These are phyloP conservation scores for Psilocybe cyanescens DNA, from an alignment of 768 basidiomycete genomes.

Conservation along the genomic window DNA sequence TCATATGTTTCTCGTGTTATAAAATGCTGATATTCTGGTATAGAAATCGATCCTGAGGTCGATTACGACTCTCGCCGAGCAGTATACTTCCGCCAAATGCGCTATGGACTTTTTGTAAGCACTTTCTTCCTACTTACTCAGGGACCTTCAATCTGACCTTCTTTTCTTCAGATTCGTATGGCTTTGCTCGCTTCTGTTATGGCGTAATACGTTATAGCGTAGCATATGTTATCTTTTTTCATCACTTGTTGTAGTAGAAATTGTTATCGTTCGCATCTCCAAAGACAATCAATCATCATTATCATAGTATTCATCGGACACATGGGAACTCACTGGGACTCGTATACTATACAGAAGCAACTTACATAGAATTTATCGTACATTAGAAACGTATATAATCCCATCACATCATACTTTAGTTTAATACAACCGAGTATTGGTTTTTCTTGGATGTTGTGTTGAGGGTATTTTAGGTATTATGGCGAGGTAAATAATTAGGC, in stretches of 20 bases:
- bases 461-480: no score
- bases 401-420: neutral
- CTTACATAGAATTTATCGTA: neutral
- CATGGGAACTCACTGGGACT: neutral
- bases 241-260: neutral
- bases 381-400: neutral
- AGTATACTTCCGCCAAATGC: slow-evolving; percentile 98
- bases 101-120: slow-evolving; percentile 95
- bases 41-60: slow-evolving; percentile 98
- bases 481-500: no score
- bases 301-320: neutral
- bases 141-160: neutral
- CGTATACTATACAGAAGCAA: neutral
- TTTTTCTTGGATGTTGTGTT: neutral
- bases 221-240: neutral
- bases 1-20: neutral
- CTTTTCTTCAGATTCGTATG: slow-evolving; percentile 12
- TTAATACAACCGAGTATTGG: neutral
- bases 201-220: slow-evolving; percentile 7
- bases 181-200: slow-evolving; percentile 17
- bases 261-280: neutral
- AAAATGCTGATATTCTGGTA: slow-evolving; percentile 15
- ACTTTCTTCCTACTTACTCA: neutral
- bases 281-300: neutral
- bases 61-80: slow-evolving; percentile 95